Evolutionary conservation across 768 basidiomycete species (phyloP).

Genomic region (Lactarius akahatsu): DNA sequence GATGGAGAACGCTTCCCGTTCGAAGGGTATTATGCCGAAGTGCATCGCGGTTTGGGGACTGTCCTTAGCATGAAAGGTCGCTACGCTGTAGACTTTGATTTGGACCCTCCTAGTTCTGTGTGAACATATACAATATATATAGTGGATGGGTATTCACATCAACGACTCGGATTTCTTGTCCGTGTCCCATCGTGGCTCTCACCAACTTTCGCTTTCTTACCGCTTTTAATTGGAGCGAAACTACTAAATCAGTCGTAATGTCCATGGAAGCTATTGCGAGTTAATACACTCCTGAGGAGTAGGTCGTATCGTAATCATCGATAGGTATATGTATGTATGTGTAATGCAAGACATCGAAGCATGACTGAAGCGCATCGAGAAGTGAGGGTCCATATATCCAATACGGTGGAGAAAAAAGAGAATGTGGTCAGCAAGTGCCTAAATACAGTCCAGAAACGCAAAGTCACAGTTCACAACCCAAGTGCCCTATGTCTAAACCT

Average conservation of each 20-base stretch:
- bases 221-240: background rate
- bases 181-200: background rate
- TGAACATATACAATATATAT: background rate
- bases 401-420: conserved; percentile 15
- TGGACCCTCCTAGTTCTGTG: background rate
- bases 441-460: conserved; percentile 24
- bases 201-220: background rate
- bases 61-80: conserved; percentile 61
- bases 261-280: background rate
- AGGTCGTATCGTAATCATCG: conserved; percentile 16
- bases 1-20: conserved; percentile 81
- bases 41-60: conserved; percentile 64
- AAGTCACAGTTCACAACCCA: conserved; percentile 13
- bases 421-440: conserved; percentile 27
- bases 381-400: conserved; percentile 17
- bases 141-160: background rate
- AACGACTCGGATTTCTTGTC: background rate
- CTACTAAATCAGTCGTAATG: background rate
- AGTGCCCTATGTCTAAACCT: conserved; percentile 17
- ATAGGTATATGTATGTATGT: conserved; percentile 15
- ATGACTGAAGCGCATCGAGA: conserved; percentile 15
- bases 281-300: conserved; percentile 15
- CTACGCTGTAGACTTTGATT: conserved; percentile 55
- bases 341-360: conserved; percentile 25
- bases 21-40: conserved; percentile 74